These are phyloP conservation scores for Colletotrichum spaethianum DNA, from an alignment of 2,329 filamentous ascomycete genomes.

Conservation along the genomic window DNA sequence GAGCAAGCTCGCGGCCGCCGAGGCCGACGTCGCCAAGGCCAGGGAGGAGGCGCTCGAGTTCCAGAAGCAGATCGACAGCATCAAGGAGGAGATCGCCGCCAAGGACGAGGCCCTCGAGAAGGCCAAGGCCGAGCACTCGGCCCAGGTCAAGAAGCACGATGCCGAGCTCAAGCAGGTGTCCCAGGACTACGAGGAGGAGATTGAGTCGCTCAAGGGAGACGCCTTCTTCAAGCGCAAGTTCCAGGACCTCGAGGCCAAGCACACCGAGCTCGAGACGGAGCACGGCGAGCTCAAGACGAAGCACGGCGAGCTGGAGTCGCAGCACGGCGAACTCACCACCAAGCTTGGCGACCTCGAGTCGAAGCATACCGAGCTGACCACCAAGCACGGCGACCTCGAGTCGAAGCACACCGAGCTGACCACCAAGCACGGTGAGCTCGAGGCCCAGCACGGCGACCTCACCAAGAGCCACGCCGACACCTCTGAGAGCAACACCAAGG, in stretches of 20 bases:
- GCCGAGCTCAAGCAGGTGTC: constrained; percentile 71
- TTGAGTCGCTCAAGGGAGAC: constrained; percentile 74
- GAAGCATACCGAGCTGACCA: constrained; percentile 24
- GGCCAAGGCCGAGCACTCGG: constrained; percentile 64
- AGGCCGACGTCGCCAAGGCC: constrained; percentile 57
- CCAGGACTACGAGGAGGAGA: constrained; percentile 75
- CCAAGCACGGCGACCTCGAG: constrained; percentile 67
- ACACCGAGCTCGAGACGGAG: constrained; percentile 63
- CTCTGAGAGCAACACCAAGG: constrained; percentile 56
- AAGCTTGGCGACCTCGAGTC: constrained; percentile 65
- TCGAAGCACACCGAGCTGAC: constrained; percentile 50
- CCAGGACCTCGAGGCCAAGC: constrained; percentile 70
- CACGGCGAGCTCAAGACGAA: constrained; percentile 46
- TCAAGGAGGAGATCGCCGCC: constrained; percentile 60
- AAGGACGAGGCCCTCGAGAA: constrained; percentile 66
- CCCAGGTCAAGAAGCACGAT: constrained; percentile 63
- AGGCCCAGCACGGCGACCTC: constrained; percentile 53
- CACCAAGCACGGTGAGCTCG: constrained; percentile 49
- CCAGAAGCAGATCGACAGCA: constrained; percentile 63
- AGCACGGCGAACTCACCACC: constrained; percentile 35
- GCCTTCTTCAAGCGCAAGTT: constrained; percentile 76
- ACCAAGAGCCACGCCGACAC: constrained; percentile 51
- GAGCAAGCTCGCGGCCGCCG: constrained; percentile 61
- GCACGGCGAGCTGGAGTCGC: constrained; percentile 22
- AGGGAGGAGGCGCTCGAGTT: constrained; percentile 64